Evolutionary conservation across 2,329 filamentous ascomycete genomes (phyloP), one percentile per base, ranked within the genome.

Genomic region (Neopestalotiopsis sp.): DNA sequence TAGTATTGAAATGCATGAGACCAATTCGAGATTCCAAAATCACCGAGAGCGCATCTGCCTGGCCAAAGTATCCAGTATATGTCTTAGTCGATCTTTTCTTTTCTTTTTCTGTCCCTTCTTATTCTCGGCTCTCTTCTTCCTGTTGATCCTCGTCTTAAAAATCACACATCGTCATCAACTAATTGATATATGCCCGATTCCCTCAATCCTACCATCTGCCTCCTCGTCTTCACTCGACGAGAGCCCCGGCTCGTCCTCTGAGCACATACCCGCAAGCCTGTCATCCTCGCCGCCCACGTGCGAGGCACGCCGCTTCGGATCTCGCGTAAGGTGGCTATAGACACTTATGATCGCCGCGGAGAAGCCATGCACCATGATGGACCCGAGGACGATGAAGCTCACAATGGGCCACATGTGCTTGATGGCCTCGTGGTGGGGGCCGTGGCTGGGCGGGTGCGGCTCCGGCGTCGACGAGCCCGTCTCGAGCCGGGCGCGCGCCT

Each of bases 301-400:
- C 34, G 59, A 62, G n/a, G 59, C 59, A 13, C 59, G 59, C n/a
- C 59, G 59, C 59, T 62, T 62, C 17, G 30, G 30, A 20, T 62
- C 28, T 20, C 59, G 5, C 59, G 59, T 40, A 13, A 62, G 59
- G 32, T 62, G 59, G 59, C 59, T 32, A 17, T 62, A 62, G 28
- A 62, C 34, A 7, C 59, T 62, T 32, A 62, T 62, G 28, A 62
- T 13, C 12, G 59, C 59, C n/a, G 59, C 59, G 10, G 83, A 85
- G 0, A 86, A 77, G 2, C 84, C 82, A 71, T 85, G 82, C 1
- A 84, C 78, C 4, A 84, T 71, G 70, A 84, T 84, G 67, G 79
- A 82, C 74, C 83, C 66, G 14, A 70, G 64, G 5, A 67, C 67
- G 53, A 70, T 32, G 49, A 68, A 70, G 64, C 66, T 69, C 10